Evolutionary conservation across 495 filamentous ascomycete genomes (phyloP), one percentile per base, ranked within the genome.

Genomic region (Talaromyces liani): DNA sequence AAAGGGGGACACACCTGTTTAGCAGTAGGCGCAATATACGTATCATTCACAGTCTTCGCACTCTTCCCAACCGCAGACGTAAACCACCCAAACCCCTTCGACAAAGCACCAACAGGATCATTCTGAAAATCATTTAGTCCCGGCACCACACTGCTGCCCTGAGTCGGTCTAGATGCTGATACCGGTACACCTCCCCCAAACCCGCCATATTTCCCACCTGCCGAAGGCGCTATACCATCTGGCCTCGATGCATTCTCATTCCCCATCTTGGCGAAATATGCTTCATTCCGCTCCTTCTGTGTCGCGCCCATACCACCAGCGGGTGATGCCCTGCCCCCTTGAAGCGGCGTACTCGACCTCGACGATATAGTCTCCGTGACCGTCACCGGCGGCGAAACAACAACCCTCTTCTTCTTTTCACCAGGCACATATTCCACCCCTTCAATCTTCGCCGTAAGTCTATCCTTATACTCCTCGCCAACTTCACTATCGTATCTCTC

Each of bases 391-490:
- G 36, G 33, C 47, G 31, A 25, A 29, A 25, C 18, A 31, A 25
- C 18, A 20, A 33, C 25, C n/a, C 70, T 20, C 18, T 73, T 72
- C 72, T 77, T 78, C 76, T 75, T 74, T 68, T 86, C 81, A 24
- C 84, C 86, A 0, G 84, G 85, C 6, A 91, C 87, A 72, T 92
- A 98, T 65, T 94, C 88, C 60, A 81, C 79, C 4, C 89, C 90
- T 69, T 97, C 93, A 27, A 93, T 89, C 76, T 93, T 93, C 61
- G 88, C 88, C 27, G 85, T 84, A 56, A 98, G 70, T 66, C 93
- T 82, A 73, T 97, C 95, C 73, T 98, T 98, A 81, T 87, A 98
- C 77, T 98, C 95, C 74, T 97, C 94, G 20, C 92, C 94, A 1
- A 88, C 88, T 57, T 90, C 87, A 29, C 90, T 87, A 55, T 91